Percentiles rank a stretch among this genome's conserved stretches.
phyloP scores from a whole-genome alignment of 2,329 filamentous ascomycete genomes.

The Metarhizium humberi region DNA sequence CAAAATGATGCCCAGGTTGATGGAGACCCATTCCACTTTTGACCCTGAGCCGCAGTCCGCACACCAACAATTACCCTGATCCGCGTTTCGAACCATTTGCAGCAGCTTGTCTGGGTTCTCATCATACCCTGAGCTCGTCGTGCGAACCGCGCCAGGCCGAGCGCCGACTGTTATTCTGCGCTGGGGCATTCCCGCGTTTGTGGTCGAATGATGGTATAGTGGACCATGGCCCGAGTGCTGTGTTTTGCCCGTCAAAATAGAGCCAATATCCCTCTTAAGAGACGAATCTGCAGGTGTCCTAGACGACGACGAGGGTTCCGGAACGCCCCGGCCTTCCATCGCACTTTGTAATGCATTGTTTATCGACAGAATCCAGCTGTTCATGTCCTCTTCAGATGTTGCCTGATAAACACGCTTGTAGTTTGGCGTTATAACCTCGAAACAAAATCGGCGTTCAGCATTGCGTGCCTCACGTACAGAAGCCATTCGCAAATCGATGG shows the following conservation, averaged over 20 bases:
- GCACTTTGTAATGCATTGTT: conserved; percentile 97
- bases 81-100: conserved; percentile 77
- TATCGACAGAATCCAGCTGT: conserved; percentile 89
- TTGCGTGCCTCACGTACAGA: conserved; percentile 94
- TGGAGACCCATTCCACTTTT: conserved; percentile 98
- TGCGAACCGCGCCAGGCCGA: conserved; percentile 62
- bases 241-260: conserved; percentile 86
- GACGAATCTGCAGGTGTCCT: conserved; percentile 39
- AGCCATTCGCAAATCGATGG: conserved; percentile 92
- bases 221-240: conserved; percentile 53
- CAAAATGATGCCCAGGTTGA: conserved; percentile 90
- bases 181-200: conserved; percentile 50
- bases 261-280: conserved; percentile 78
- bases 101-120: conserved; percentile 80
- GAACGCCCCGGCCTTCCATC: conserved; percentile 68
- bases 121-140: conserved; percentile 63
- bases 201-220: conserved; percentile 38
- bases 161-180: conserved; percentile 89
- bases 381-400: conserved; percentile 96
- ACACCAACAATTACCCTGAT: conserved; percentile 88
- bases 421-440: conserved; percentile 94
- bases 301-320: conserved; percentile 37
- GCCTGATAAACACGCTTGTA: conserved; percentile 96
- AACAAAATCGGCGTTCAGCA: conserved; percentile 90
- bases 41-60: conserved; percentile 86